Percentiles rank a stretch among this genome's conserved stretches.
Evolutionary conservation across 805 yeast genomes (phyloP).

Genomic region (Cyberlindnera suaveolens): DNA sequence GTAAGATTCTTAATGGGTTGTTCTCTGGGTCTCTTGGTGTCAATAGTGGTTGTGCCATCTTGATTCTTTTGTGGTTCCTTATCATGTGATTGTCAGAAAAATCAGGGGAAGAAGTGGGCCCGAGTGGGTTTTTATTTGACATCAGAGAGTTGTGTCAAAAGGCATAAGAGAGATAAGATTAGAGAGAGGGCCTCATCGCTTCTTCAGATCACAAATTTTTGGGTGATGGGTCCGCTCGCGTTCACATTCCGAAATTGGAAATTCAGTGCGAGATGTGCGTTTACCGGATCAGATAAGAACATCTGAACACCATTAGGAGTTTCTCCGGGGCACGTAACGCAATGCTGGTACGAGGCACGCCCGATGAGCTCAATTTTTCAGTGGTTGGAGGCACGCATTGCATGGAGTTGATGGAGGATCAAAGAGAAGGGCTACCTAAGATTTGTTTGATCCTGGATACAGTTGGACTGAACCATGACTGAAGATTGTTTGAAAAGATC

Average conservation of each 20-base stretch:
- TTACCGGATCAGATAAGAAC: no score
- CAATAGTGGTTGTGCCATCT: slow-evolving; percentile 5
- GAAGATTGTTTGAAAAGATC: slow-evolving; percentile 18
- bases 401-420: no score
- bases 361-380: background rate
- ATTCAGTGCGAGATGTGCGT: background rate
- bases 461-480: slow-evolving; percentile 3
- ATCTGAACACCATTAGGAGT: background rate
- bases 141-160: no score
- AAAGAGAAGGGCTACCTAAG: no score
- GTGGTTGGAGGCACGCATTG: no score
- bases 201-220: background rate
- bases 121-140: no score
- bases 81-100: no score
- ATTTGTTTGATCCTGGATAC: background rate
- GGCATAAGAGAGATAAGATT: background rate
- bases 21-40: slow-evolving; percentile 34
- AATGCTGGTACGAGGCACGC: background rate
- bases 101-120: no score
- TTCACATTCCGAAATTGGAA: slow-evolving; percentile 1
- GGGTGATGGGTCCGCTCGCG: background rate
- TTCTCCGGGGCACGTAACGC: background rate
- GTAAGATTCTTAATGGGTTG: slow-evolving; percentile 48
- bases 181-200: background rate
- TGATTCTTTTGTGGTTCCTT: background rate